Evolutionary conservation across 2,329 filamentous ascomycete genomes (phyloP), one percentile per base, ranked within the genome.

Genomic region (Penicillium brasilianum): DNA sequence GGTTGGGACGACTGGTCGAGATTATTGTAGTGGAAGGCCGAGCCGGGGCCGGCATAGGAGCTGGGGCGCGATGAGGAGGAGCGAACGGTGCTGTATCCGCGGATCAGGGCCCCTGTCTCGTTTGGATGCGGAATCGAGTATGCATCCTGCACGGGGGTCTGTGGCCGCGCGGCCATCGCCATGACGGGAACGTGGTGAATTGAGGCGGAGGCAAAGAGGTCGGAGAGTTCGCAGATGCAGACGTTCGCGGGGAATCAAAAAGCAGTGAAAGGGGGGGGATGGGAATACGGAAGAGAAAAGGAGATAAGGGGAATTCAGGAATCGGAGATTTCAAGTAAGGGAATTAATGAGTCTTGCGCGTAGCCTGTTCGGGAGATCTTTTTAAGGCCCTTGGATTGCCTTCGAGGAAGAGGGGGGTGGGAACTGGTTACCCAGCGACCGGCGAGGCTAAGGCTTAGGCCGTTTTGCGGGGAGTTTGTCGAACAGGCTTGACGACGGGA

Each of bases 61-160:
- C 72, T 75, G 8, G 78, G 78, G 54, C 78, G 73, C 37, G 79
- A 43, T 22, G 39, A 80, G 39, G 70, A 70, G 39, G 73, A 70
- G 20, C 69, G 68, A 46, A 60, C 44, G 36, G 62, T 61, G 43
- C 73, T 71, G 60, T 77, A 77, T 18, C 72, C 71, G 61, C 72
- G 73, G 66, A 66, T 74, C 59, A 74, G 39, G 39, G 71, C 59
- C 16, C 71, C 56, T 44, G 73, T 63, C 52, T 77, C 74, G 49
- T 61, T 69, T 41, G 70, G 61, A 30, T 72, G 70, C 59, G 74
- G 66, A 36, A 72, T 65, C 49, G 72, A 62, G 69, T 77, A 78
- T 62, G 69, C 66, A 63, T 80, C 78, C 65, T 79, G 76, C 58
- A 75, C 71, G 55, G 76, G 76, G 34, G 74, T 78, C 66, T 72